These are phyloP conservation scores for Bimuria novae-zelandiae DNA, from an alignment of 2,329 filamentous ascomycete genomes.

Conservation along the genomic window DNA sequence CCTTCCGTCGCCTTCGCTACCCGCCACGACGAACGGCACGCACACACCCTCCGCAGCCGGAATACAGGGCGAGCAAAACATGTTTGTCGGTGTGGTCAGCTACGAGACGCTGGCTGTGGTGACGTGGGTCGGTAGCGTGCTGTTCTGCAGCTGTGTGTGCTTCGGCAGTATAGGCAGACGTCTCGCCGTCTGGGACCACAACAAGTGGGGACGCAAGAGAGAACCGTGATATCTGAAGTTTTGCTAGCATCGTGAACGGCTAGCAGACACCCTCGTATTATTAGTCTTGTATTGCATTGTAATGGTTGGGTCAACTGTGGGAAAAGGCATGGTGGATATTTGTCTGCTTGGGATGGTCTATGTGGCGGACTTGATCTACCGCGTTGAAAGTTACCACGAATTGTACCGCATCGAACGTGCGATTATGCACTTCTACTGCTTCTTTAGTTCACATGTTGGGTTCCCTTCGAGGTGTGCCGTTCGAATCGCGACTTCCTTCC, in stretches of 20 bases:
- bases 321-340: background rate
- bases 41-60: slow-evolving; percentile 16
- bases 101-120: slow-evolving; percentile 71
- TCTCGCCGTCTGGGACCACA: slow-evolving; percentile 57
- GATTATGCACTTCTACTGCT: no score
- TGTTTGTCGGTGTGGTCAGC: slow-evolving; percentile 60
- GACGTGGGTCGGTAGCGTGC: slow-evolving; percentile 88
- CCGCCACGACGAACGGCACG: slow-evolving; percentile 29
- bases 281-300: slow-evolving; percentile 2
- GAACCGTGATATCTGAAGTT: background rate
- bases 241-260: background rate
- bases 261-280: background rate
- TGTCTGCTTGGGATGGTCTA: background rate
- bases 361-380: background rate
- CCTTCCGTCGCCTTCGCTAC: slow-evolving; percentile 60
- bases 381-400: no score
- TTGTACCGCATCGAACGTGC: no score
- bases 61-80: slow-evolving; percentile 14
- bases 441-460: no score
- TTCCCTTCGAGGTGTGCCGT: no score
- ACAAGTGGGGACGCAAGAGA: background rate
- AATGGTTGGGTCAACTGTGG: background rate
- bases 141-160: slow-evolving; percentile 94
- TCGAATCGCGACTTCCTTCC: no score
- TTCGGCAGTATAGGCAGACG: slow-evolving; percentile 94